Percentiles rank a stretch among this genome's conserved stretches.
These are phyloP conservation scores for Podosphaera aphanis DNA, from an alignment of 2,329 filamentous ascomycete species.

Conservation along the genomic window DNA sequence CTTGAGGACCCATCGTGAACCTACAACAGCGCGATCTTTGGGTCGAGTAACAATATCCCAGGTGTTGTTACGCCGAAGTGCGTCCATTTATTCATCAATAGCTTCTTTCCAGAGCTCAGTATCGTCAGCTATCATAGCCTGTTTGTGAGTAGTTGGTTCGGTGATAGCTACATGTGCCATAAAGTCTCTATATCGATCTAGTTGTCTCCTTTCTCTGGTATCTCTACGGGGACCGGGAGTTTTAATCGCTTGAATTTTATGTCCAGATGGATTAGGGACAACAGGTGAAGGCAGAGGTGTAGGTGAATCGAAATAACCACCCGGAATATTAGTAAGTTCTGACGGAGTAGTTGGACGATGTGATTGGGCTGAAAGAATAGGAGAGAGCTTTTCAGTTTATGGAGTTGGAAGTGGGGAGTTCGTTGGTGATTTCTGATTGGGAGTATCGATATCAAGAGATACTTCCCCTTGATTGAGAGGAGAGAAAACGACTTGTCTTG, in stretches of 20 bases:
- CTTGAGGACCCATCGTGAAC: background rate
- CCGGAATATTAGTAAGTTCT: background rate
- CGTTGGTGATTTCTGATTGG: background rate
- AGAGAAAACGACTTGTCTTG: slow-evolving; percentile 1
- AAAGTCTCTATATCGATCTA: background rate
- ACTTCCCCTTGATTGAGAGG: background rate
- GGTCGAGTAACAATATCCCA: background rate
- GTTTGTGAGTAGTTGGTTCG: background rate
- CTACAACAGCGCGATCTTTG: background rate
- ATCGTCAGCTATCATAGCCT: background rate
- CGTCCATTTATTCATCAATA: slow-evolving; percentile 1
- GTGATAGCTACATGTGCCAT: background rate
- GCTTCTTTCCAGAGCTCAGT: background rate
- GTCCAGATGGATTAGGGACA: background rate
- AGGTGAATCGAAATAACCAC: background rate
- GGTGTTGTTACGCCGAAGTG: background rate
- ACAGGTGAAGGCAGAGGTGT: background rate
- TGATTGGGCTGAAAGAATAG: no score
- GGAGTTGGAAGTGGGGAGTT: background rate
- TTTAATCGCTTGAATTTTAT: background rate
- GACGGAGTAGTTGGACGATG: background rate
- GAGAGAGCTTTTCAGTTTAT: background rate
- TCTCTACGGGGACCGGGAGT: background rate
- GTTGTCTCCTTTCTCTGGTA: background rate
- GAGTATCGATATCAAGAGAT: background rate